Base-by-base conservation (phyloP, 192 early-diverging fungal species). In the Coemansia sp. region DNA sequence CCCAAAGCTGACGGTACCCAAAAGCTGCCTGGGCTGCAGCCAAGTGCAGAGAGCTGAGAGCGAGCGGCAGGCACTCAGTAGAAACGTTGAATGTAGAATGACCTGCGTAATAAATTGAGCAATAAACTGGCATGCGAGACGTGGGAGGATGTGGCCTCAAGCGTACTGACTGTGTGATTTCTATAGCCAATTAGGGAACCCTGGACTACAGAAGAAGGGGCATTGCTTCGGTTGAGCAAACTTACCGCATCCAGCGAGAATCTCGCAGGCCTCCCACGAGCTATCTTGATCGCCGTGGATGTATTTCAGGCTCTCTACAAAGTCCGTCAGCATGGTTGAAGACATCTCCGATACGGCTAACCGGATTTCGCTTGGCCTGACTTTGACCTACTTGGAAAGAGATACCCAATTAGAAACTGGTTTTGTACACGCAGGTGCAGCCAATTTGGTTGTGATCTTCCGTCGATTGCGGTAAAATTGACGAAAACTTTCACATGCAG, bases 401-500 rank as follows among this genome's bases (percentile, higher is more conserved):
- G 57, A 33, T 5, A n/a, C 33, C 57, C 41, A 43, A 7, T 3
- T 15, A 6, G 31, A 34, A 58, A 33, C 57, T 18, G 57, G 57
- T 58, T 58, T 34, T 7, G 57, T 18, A 33, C 31, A 58, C 16
- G 57, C 31, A 58, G 57, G 57, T 34, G 57, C 57, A 58, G 57
- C 29, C 16, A 18, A 16, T 58, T 58, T 58, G 36, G 57, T 34
- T 57, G 53, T 18, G 33, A 58, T 58, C 29, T 58, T 5, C 33
- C 16, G 29, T 15, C 31, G 57, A 33, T 58, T 16, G 57, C 29
- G 55, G 55, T 58, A 34, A 58, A 36, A 58, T 58, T 18, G 31
- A 58, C 13, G 7, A 53, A 55, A 55, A 4, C 53, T 58, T 58
- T 58, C 57, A 58, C 57, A 58, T 58, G 57, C 57, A 58, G 8